Evolutionary conservation across 139 green algal species (phyloP), one percentile per base, ranked within the genome.

Genomic region (Volvox africanus): DNA sequence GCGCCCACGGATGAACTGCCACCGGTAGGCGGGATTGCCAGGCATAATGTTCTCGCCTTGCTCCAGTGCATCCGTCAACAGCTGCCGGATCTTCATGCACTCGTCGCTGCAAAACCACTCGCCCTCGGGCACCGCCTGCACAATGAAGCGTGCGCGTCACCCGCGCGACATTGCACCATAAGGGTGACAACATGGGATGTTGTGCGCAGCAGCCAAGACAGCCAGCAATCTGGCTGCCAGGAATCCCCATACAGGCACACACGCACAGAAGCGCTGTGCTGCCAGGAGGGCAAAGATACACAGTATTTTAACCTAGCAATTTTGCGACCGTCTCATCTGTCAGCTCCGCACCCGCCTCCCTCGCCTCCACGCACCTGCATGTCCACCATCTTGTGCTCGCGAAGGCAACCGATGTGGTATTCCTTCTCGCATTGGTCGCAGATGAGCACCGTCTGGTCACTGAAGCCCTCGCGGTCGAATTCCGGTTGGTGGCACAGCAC

Each of bases 341-440:
- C 44, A 9, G 44, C 22, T 61, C 33, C 79, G 24, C 80, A 14
- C 61, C 44, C 44, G 24, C 80, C 55, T 22, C 50, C 28, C 26
- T 55, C 26, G 16, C 44, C 44, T 22, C 3, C 44, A 24, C 85
- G 13, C 75, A 85, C 86, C 86, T 85, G 44, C 73, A 90, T 80
- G 86, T 90, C 75, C 22, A 69, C 86, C 75, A 84, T 77, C 26
- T 93, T 93, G 33, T 87, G 44, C 68, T 93, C 78, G 30, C 91
- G 88, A 87, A 98, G 93, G 91, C 94, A 96, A 91, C 93, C 94
- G 26, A 99, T 97, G 92, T 99, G 98, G 95, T 97, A 99, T 95
- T 99, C 98, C 37, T 97, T 94, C 94, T 99, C 98, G 93, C 98
- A 99, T 91, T 98, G 96, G 94, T 99, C 98, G 92, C 98, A 99